phyloP scores from a whole-genome alignment of 2,329 filamentous ascomycete species.

The Xylariaceae sp. region DNA sequence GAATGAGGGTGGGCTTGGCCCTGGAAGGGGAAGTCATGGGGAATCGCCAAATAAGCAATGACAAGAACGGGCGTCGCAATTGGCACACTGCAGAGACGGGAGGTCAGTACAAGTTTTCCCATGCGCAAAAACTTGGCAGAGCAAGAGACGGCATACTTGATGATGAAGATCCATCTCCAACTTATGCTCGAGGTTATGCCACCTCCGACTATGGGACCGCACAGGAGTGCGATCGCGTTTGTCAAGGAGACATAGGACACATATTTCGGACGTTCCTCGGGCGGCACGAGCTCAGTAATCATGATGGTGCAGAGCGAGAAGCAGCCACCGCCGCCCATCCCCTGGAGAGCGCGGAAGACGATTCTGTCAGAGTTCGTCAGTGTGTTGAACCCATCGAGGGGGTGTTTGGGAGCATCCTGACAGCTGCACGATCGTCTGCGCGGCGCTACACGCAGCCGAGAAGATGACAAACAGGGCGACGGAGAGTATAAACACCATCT shows the following conservation, averaged over 20 bases:
- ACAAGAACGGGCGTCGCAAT: neutral
- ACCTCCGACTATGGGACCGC: slow-evolving; percentile 19
- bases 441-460: slow-evolving; percentile 3
- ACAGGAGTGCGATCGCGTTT: slow-evolving; percentile 9
- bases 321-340: slow-evolving; percentile 20
- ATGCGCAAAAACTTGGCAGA: too few relatives aligned
- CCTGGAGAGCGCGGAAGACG: slow-evolving; percentile 24
- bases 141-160: too few relatives aligned
- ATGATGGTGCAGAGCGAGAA: slow-evolving; percentile 20
- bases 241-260: slow-evolving; percentile 7
- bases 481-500: neutral
- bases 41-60: neutral
- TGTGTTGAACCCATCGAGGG: too few relatives aligned
- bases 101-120: too few relatives aligned
- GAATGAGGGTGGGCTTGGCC: neutral
- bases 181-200: slow-evolving; percentile 10
- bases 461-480: slow-evolving; percentile 1
- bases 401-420: neutral
- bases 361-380: slow-evolving; percentile 8
- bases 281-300: slow-evolving; percentile 13
- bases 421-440: slow-evolving; percentile 1
- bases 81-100: slow-evolving; percentile 3
- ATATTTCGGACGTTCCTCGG: slow-evolving; percentile 9
- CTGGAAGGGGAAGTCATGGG: slow-evolving; percentile 3
- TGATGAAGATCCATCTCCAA: slow-evolving; percentile 21